Evolutionary conservation across 73 alveolate genomes (phyloP).

Genomic region (Urostyla sp.): DNA sequence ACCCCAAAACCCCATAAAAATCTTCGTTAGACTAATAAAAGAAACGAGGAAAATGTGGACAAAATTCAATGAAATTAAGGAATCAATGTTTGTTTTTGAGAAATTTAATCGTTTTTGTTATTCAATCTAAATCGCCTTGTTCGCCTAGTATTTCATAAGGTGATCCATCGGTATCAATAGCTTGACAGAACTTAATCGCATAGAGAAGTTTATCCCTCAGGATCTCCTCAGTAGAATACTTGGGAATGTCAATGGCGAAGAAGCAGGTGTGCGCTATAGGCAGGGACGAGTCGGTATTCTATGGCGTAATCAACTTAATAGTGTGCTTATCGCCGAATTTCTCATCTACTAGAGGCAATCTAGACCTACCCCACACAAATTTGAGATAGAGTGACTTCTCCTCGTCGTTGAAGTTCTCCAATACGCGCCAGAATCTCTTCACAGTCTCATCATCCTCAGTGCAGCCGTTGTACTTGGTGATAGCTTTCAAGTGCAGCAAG

Average conservation of each 20-base stretch:
- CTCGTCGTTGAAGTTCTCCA: slow-evolving; percentile 81
- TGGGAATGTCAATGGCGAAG: slow-evolving; percentile 85
- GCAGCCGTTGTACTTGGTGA: slow-evolving; percentile 72
- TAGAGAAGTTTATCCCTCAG: slow-evolving; percentile 75
- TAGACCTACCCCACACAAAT: slow-evolving; percentile 89
- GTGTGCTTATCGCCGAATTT: slow-evolving; percentile 74
- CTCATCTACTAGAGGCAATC: slow-evolving; percentile 82
- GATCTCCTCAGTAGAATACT: slow-evolving; percentile 76
- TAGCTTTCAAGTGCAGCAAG: slow-evolving; percentile 79
- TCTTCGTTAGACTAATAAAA: no score
- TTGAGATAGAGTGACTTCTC: slow-evolving; percentile 77
- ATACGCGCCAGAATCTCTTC: slow-evolving; percentile 82
- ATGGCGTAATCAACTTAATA: slow-evolving; percentile 58
- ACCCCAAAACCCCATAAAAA: no score
- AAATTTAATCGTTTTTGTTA: no score
- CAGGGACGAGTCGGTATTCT: slow-evolving; percentile 34
- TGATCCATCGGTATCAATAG: slow-evolving; percentile 71
- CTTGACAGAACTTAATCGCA: slow-evolving; percentile 86
- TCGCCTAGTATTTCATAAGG: slow-evolving; percentile 69
- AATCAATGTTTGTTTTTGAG: no score
- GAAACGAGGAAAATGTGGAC: no score
- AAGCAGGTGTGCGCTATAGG: slow-evolving; percentile 92
- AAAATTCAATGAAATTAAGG: no score
- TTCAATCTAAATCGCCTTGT: slow-evolving; percentile 69
- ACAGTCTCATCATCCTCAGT: slow-evolving; percentile 67